Base-by-base conservation (phyloP, 768 basidiomycete species). In the Calocera viscosa region DNA sequence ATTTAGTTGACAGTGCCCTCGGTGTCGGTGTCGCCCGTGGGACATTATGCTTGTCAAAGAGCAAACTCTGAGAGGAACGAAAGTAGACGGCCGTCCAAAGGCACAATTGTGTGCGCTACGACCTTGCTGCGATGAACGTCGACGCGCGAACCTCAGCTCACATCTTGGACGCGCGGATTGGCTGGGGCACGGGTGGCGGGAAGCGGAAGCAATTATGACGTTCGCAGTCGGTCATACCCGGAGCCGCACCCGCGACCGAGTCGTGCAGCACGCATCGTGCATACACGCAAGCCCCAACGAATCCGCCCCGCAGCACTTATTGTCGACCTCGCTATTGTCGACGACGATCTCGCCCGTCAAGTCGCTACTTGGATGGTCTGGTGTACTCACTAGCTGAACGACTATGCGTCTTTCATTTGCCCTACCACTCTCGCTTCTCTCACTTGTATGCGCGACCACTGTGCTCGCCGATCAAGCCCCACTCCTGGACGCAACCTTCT, bases 391-490 rank as follows among this genome's bases (percentile, higher is more conserved):
- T 30, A 16, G 7, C 16, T 60, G 30, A 32, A 7, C 53, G 2
- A 60, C 5, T 32, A 60, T 60, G 53, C 30, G 30, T 30, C 53
- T 60, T 26, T 32, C 53, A 26, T 60, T 30, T 19, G 53, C 19
- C 24, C 30, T 60, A 2, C 53, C 53, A 60, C 53, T 60, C 53
- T 60, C 53, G 53, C 53, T 60, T 26, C 26, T 60, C 8, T 60
- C 26, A 16, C 24, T 60, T 8, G 14, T 60, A 60, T 60, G 30
- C 19, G 53, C 26, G 14, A 30, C 14, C 53, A 11, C 53, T 28
- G 30, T 32, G 30, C 22, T 60, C 30, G 30, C 53, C 14, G 26
- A 60, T 22, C 53, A 60, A 22, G 53, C 24, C 11, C 53, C 53
- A 22, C 26, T 60, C 8, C 53, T 60, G 26, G 53, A 60, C 2